Evolutionary conservation across 2,329 filamentous ascomycete species (phyloP).

Genomic region (Leptoxyphium fumago): DNA sequence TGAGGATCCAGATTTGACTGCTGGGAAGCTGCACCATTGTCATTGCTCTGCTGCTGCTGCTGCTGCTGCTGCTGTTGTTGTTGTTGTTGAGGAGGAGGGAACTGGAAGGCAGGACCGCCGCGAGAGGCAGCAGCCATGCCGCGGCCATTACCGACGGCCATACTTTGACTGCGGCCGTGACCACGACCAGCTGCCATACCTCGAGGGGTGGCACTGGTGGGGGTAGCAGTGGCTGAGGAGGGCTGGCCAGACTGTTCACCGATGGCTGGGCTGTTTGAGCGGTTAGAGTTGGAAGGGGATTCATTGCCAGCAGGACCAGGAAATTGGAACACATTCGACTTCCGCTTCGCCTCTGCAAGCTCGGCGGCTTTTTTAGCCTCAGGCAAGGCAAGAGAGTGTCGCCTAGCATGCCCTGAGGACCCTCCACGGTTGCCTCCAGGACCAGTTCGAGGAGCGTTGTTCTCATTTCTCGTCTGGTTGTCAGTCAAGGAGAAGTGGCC

Average conservation of each 20-base stretch:
- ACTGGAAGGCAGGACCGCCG: conserved; percentile 55
- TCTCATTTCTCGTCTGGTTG: conserved; percentile 41
- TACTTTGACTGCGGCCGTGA: conserved; percentile 70
- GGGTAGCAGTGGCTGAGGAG: conserved; percentile 3
- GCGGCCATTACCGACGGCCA: conserved; percentile 59
- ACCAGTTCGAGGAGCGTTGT: conserved; percentile 53
- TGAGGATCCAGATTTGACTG: conserved; percentile 43
- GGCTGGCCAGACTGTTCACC: conserved; percentile 11
- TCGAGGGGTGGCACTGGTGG: conserved; percentile 13
- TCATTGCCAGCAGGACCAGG: conserved; percentile 54
- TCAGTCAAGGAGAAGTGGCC: conserved; percentile 52
- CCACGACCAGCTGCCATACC: conserved; percentile 27
- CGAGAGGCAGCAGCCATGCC: conserved; percentile 44
- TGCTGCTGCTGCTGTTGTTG: too few species aligned
- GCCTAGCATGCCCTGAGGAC: conserved; percentile 52
- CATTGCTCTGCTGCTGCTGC: conserved; percentile 29
- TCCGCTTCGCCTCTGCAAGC: conserved; percentile 89
- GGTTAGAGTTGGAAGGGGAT: conserved; percentile 32
- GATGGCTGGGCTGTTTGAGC: conserved; percentile 42
- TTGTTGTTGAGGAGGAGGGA: conserved; percentile 43
- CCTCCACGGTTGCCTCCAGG: conserved; percentile 56
- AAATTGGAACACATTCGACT: conserved; percentile 88
- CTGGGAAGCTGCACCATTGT: conserved; percentile 33
- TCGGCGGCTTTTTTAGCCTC: conserved; percentile 98
- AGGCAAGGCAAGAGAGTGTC: conserved; percentile 85